Percentiles rank a stretch among this genome's conserved stretches.
Conservation (phyloP, 2,329 filamentous ascomycete genomes). For the Rutstroemia sp. region DNA sequence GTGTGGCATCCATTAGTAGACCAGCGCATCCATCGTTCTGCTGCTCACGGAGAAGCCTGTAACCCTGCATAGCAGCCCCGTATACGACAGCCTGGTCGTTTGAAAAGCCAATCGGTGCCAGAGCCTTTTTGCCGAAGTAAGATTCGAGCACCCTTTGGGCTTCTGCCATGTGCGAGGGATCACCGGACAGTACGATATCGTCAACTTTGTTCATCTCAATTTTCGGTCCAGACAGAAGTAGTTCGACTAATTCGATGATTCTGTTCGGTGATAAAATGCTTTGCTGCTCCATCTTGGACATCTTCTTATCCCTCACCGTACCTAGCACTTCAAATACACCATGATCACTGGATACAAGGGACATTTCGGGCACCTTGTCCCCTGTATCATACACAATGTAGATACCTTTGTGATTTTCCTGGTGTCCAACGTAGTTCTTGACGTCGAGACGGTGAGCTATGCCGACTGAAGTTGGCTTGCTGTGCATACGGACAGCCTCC, state of each 20-base stretch:
- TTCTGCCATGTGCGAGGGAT: constrained; percentile 98
- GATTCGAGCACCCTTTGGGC: constrained; percentile 91
- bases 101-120: constrained; percentile 96
- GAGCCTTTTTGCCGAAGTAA: constrained; percentile 89
- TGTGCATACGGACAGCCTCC: constrained; percentile 92
- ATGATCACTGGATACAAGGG: constrained; percentile 82
- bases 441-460: constrained; percentile 84
- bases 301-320: constrained; percentile 98
- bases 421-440: constrained; percentile 73
- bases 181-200: constrained; percentile 96
- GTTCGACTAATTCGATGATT: constrained; percentile 95
- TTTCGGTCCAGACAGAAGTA: constrained; percentile 97
- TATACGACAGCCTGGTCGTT: constrained; percentile 98
- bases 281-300: constrained; percentile 97
- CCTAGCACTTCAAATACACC: constrained; percentile 88
- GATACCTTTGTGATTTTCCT: constrained; percentile 31
- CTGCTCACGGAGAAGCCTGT: constrained; percentile 85
- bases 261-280: constrained; percentile 99
- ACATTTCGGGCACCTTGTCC: constrained; percentile 93
- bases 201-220: constrained; percentile 92
- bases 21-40: constrained; percentile 57
- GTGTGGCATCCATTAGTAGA: constrained; percentile 97
- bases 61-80: constrained; percentile 94
- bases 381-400: constrained; percentile 91
- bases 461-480: constrained; percentile 92